phyloP scores from a whole-genome alignment of 441 rosid species.

The Syzygium syzygioides region DNA sequence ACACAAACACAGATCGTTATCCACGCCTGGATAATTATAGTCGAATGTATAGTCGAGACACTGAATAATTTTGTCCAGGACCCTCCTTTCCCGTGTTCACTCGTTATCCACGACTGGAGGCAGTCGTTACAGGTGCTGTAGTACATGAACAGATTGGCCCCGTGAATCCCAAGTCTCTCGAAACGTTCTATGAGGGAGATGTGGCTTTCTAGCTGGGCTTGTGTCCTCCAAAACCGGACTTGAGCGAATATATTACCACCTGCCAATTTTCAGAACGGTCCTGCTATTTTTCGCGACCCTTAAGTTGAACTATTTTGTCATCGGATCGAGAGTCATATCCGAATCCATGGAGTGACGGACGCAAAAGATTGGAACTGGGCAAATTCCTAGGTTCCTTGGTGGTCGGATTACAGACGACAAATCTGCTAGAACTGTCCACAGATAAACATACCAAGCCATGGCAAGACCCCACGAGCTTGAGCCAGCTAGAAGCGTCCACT shows the following conservation, averaged over 20 bases:
- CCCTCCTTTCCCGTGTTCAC: background rate
- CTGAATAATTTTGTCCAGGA: background rate
- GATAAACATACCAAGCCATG: background rate
- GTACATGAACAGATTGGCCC: background rate
- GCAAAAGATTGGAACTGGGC: background rate
- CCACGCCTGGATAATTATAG: too few relatives aligned
- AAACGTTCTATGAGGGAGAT: background rate
- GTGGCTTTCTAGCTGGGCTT: background rate
- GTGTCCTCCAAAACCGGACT: background rate
- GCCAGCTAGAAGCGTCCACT: background rate
- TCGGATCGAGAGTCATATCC: background rate
- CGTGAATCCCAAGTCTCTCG: background rate
- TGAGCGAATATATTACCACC: too few relatives aligned
- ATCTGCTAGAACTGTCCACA: background rate
- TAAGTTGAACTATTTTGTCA: background rate
- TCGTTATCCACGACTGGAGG: background rate
- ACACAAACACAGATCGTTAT: too few relatives aligned
- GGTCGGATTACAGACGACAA: background rate
- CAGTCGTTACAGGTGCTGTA: background rate
- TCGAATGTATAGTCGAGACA: background rate
- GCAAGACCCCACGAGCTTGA: background rate
- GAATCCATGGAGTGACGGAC: background rate
- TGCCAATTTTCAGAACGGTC: accelerated
- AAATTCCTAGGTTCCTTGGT: background rate
- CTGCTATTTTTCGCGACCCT: accelerated